A percentile compares a stretch with the other conserved stretches of the same genome.
phyloP scores from a whole-genome alignment of 2,329 filamentous ascomycete genomes.

The Talaromyces atroroseus region DNA sequence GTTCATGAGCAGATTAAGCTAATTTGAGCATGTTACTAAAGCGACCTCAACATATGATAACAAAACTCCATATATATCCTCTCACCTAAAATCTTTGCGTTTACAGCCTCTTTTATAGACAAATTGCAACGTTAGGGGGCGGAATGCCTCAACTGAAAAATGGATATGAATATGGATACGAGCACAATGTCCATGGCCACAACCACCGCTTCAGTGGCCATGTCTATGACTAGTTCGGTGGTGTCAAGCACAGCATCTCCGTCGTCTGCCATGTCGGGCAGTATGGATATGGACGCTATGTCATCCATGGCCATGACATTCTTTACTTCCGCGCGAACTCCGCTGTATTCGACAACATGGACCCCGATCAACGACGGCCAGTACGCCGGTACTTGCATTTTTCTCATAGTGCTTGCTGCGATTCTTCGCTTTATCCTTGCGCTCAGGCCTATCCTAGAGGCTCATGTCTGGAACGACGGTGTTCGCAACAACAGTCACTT shows the following conservation, averaged over 20 bases:
- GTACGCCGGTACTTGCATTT: slow-evolving; percentile 89
- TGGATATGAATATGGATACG: background rate
- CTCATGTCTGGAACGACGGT: slow-evolving; percentile 19
- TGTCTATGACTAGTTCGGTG: slow-evolving; percentile 11
- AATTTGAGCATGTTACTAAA: slow-evolving; percentile 17
- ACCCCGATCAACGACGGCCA: slow-evolving; percentile 62
- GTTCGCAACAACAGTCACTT: slow-evolving; percentile 5
- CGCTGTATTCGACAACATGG: slow-evolving; percentile 66
- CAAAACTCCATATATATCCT: background rate
- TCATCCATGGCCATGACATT: slow-evolving; percentile 13
- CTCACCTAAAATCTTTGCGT: background rate
- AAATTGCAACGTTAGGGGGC: background rate
- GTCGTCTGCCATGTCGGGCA: slow-evolving; percentile 8
- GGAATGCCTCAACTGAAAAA: background rate
- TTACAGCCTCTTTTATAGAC: background rate
- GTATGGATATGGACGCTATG: slow-evolving; percentile 14
- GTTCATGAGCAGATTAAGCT: background rate
- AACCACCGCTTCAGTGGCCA: slow-evolving; percentile 6
- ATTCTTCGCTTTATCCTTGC: slow-evolving; percentile 67
- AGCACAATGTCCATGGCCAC: slow-evolving; percentile 13
- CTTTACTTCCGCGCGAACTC: slow-evolving; percentile 54
- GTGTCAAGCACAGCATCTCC: slow-evolving; percentile 6
- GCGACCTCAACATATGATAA: background rate
- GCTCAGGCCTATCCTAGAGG: slow-evolving; percentile 55
- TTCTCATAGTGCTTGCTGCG: slow-evolving; percentile 71